Conservation (phyloP, 345 rosid genomes). For the Kandelia obovata region DNA sequence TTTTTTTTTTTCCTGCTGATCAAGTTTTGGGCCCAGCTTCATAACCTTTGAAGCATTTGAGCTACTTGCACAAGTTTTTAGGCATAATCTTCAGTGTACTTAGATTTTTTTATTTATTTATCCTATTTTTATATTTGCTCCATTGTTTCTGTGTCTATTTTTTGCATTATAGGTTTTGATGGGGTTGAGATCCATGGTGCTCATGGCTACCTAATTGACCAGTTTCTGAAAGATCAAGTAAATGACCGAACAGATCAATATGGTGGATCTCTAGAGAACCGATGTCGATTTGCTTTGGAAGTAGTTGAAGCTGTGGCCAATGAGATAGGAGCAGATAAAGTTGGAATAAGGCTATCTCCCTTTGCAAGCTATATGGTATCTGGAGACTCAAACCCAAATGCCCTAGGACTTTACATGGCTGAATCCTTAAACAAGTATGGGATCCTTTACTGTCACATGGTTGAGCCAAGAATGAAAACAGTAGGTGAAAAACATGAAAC, state of each 20-base stretch:
- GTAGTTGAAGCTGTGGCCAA: slow-evolving; percentile 53
- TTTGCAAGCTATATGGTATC: slow-evolving; percentile 47
- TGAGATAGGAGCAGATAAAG: slow-evolving; percentile 59
- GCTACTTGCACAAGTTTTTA: no score
- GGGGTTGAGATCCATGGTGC: slow-evolving; percentile 80
- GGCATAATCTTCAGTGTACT: no score
- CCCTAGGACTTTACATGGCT: slow-evolving; percentile 53
- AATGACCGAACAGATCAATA: slow-evolving; percentile 62
- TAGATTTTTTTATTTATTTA: no score
- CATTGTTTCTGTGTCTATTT: background rate
- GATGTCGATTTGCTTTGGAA: slow-evolving; percentile 51
- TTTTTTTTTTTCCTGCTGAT: no score
- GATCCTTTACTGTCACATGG: slow-evolving; percentile 58
- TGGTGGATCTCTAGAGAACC: slow-evolving; percentile 61
- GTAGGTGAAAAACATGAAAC: slow-evolving; percentile 19
- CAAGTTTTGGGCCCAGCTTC: no score
- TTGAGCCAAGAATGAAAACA: slow-evolving; percentile 56
- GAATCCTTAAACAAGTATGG: slow-evolving; percentile 48
- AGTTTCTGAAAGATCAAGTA: slow-evolving; percentile 61
- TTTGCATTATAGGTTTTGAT: slow-evolving; percentile 47
- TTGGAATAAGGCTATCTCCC: slow-evolving; percentile 62
- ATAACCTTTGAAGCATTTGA: no score
- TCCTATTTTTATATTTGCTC: no score
- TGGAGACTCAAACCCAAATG: slow-evolving; percentile 58
- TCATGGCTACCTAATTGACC: slow-evolving; percentile 56